Base-by-base conservation (phyloP, 805 yeast genomes). In the Ogataea sp. region DNA sequence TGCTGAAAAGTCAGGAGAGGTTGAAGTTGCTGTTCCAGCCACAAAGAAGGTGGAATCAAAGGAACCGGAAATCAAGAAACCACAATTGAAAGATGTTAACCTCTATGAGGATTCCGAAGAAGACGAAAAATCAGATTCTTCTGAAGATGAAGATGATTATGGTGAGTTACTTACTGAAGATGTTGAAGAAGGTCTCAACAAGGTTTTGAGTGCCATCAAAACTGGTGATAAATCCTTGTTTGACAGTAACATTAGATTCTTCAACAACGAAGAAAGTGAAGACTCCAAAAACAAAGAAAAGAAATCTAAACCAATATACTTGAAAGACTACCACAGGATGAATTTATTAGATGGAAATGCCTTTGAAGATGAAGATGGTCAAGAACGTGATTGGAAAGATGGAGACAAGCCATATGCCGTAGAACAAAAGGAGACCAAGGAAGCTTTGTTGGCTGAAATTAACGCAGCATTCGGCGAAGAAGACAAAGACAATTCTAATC, bases 311-410 rank as follows among this genome's bases (percentile, higher is more conserved):
- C 96, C 97, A 9, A 68, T 93, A 41, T 86, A 81, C 57, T 72
- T 93, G 59, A 88, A 89, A 50, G 98, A 93, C 58, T 93, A 89
- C 54, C 97, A 93, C 56, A 72, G 97, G 58, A 75, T 77, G 78
- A 83, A 78, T 48, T 60, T 89, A 27, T 64, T 93, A n/a, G 68
- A 79, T 3, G 90, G 89, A 10, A 71, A 68, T 32, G 74, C 73
- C 18, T 68, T 67, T 30, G 68, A 68, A 21, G 78, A 71, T n/a
- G 78, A 70, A 2, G 77, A 74, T 16, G 78, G 67, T 1, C 74
- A 70, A 20, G 65, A 61, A 17, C 61, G 62, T 5, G 64, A 62
- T 32, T 67, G 67, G 43, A 69, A 73, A 16, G 76, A 66, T 43
- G 75, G 69, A 4, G 75, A 75, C 46, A 80, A 77, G 52, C 83